Conservation (phyloP, 108 stramenopile species). For the Seminavis robusta region DNA sequence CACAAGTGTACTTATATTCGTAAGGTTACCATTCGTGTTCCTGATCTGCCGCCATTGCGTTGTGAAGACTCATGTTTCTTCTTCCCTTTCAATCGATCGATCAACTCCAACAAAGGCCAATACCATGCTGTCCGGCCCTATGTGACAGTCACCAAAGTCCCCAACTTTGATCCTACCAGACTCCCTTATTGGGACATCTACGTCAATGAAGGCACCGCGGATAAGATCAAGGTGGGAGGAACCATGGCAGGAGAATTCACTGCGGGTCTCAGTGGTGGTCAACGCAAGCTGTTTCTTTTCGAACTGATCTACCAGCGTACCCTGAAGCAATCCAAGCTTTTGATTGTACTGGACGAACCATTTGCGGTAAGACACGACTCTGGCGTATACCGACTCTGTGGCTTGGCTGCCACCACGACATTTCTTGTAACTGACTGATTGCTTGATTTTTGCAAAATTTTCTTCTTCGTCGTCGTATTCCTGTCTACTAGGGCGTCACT, state of each 20-base stretch:
- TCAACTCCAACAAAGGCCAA: constrained; percentile 64
- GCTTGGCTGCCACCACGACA: too few species aligned
- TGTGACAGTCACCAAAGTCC: constrained; percentile 50
- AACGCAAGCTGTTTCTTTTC: constrained; percentile 64
- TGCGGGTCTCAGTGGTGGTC: constrained; percentile 60
- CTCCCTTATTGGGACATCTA: constrained; percentile 76
- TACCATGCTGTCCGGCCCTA: constrained; percentile 67
- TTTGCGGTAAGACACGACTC: constrained; percentile 70
- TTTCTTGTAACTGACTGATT: too few species aligned
- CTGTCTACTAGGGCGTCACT: too few species aligned
- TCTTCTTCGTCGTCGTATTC: too few species aligned
- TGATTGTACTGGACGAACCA: constrained; percentile 63
- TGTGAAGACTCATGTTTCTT: too few species aligned
- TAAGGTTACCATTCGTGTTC: too few species aligned
- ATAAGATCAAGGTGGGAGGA: constrained; percentile 49
- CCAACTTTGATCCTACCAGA: constrained; percentile 57
- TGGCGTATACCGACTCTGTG: too few species aligned
- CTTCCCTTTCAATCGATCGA: too few species aligned
- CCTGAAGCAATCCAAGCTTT: constrained; percentile 26
- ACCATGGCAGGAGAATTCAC: constrained; percentile 71
- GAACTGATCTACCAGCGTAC: constrained; percentile 66
- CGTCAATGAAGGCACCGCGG: constrained; percentile 45
- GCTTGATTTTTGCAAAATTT: too few species aligned
- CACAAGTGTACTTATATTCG: constrained; percentile 77
- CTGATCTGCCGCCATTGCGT: too few species aligned